Conservation (phyloP, 2,329 filamentous ascomycete genomes). For the Penicillium sclerotiorum region DNA sequence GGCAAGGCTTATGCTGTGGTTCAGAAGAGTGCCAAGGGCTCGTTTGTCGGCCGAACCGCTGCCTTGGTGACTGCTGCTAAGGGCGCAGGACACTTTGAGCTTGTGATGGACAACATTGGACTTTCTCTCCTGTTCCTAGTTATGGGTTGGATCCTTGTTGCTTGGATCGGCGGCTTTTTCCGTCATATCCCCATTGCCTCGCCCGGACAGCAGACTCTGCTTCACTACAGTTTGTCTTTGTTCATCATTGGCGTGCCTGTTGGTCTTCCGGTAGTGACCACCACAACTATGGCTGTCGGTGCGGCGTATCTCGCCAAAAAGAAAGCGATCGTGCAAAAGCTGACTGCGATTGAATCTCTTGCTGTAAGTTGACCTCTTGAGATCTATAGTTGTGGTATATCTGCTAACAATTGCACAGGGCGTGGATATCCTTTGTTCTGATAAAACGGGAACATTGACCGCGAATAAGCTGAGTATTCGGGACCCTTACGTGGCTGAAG, state of each 20-base stretch:
- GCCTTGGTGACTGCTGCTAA: constrained; percentile 72
- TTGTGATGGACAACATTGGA: constrained; percentile 80
- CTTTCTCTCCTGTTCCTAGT: constrained; percentile 73
- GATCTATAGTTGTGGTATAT: neutral
- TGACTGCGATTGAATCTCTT: constrained; percentile 76
- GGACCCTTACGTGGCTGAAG: constrained; percentile 75
- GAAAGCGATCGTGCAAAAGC: constrained; percentile 77
- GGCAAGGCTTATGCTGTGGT: constrained; percentile 74
- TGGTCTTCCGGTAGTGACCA: constrained; percentile 77
- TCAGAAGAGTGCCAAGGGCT: constrained; percentile 67
- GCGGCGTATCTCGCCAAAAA: constrained; percentile 76
- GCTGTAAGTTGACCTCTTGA: constrained; percentile 50
- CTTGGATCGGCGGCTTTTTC: constrained; percentile 81
- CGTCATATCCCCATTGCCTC: constrained; percentile 63
- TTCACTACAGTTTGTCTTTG: constrained; percentile 70
- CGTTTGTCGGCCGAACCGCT: constrained; percentile 76
- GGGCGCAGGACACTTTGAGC: constrained; percentile 78
- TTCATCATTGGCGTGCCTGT: constrained; percentile 81
- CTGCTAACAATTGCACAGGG: constrained; percentile 40
- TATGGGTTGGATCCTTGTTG: constrained; percentile 72
- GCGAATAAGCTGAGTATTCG: constrained; percentile 69
- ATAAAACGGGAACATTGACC: constrained; percentile 76
- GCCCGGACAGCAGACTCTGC: constrained; percentile 62
- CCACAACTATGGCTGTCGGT: constrained; percentile 75
- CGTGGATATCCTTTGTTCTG: constrained; percentile 78